Evolutionary conservation across 2,329 filamentous ascomycete species (phyloP).

Genomic region (Claviceps arundinis): DNA sequence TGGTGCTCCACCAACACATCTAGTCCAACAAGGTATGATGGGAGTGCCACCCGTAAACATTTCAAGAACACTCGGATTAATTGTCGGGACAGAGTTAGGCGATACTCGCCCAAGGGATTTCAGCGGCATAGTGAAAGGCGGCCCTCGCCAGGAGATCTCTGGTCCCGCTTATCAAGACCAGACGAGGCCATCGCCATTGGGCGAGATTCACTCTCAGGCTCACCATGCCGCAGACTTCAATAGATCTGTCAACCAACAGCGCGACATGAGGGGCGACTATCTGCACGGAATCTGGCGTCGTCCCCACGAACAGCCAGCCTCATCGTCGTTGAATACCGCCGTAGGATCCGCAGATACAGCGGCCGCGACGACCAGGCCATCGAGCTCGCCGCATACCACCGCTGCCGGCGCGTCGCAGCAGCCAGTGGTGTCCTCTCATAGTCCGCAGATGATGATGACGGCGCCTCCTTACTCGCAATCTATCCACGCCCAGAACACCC

Average conservation of each 20-base stretch:
- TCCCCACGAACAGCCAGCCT: slow-evolving; percentile 61
- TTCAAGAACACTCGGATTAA: slow-evolving; percentile 72
- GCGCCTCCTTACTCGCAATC: slow-evolving; percentile 56
- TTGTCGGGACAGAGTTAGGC: slow-evolving; percentile 63
- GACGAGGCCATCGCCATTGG: slow-evolving; percentile 59
- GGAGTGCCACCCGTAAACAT: slow-evolving; percentile 49
- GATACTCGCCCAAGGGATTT: slow-evolving; percentile 71
- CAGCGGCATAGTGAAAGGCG: slow-evolving; percentile 60
- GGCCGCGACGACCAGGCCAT: slow-evolving; percentile 36
- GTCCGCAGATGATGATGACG: slow-evolving; percentile 54
- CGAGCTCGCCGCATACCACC: slow-evolving; percentile 45
- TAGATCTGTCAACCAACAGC: slow-evolving; percentile 67
- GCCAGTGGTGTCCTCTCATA: slow-evolving; percentile 45
- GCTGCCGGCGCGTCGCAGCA: slow-evolving; percentile 42
- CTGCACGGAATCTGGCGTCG: slow-evolving; percentile 71
- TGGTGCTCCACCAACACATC: slow-evolving; percentile 52
- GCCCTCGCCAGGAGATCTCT: slow-evolving; percentile 78
- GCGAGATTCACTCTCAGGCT: slow-evolving; percentile 75
- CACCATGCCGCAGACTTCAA: slow-evolving; percentile 86
- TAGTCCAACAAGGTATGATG: slow-evolving; percentile 61
- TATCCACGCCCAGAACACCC: slow-evolving; percentile 55
- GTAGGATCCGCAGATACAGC: slow-evolving; percentile 30
- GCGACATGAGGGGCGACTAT: slow-evolving; percentile 66
- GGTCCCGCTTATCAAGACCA: slow-evolving; percentile 82
- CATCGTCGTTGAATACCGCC: slow-evolving; percentile 33